Conservation (phyloP, 257 asterid species). For the Plantago major region DNA sequence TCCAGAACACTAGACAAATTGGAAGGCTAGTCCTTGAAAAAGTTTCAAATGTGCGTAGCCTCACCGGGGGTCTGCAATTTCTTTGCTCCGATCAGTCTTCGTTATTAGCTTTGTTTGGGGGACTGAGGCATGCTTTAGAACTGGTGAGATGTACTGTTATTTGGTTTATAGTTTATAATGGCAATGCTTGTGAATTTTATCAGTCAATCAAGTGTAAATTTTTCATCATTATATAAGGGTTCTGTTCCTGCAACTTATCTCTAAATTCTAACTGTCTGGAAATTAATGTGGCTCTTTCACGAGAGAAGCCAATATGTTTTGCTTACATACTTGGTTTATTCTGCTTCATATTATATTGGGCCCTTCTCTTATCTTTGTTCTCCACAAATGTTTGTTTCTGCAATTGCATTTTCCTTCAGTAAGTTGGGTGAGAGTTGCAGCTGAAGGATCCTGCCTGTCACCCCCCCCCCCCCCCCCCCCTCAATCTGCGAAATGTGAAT, state of each 20-base stretch:
- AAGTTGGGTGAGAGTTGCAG: too few relatives aligned
- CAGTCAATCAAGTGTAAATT: constrained; percentile 11
- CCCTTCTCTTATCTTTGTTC: constrained; percentile 1
- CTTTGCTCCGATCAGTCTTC: constrained; percentile 75
- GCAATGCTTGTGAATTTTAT: background rate
- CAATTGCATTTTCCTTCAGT: background rate
- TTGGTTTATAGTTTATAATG: constrained; percentile 14
- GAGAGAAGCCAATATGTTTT: background rate
- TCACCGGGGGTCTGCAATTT: constrained; percentile 76
- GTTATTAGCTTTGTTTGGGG: constrained; percentile 54
- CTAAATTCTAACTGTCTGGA: constrained; percentile 5
- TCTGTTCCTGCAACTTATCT: constrained; percentile 8
- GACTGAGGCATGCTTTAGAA: constrained; percentile 79
- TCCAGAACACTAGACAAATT: constrained; percentile 78
- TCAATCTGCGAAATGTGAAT: background rate
- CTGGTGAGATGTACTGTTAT: constrained; percentile 50
- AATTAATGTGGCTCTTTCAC: constrained; percentile 1
- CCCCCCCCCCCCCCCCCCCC: too few relatives aligned
- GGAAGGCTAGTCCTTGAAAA: constrained; percentile 82
- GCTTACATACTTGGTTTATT: background rate
- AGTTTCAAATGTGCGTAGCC: constrained; percentile 68
- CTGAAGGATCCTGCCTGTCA: constrained; percentile 9
- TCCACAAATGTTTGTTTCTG: background rate
- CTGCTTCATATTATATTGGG: constrained; percentile 12
- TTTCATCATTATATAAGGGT: constrained; percentile 19